Evolutionary conservation across 1,284 basidiomycete species (phyloP).

Genomic region (Caloboletus inedulis): DNA sequence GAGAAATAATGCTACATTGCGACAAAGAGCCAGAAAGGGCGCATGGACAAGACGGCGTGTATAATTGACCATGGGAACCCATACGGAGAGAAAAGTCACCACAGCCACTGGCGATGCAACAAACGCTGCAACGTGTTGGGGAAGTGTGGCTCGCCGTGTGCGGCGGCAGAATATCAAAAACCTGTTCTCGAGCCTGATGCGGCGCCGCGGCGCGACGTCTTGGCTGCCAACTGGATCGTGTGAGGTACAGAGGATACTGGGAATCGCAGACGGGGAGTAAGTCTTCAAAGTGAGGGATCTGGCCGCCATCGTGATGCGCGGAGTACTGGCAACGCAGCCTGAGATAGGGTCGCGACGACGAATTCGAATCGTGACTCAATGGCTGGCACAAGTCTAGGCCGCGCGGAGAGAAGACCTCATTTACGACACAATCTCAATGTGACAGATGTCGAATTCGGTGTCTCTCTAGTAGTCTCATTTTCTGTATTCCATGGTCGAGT

Average conservation of each 20-base stretch:
- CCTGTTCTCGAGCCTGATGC: not conserved
- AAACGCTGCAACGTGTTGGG: not conserved
- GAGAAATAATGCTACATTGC: not conserved
- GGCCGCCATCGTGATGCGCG: not conserved
- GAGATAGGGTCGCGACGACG: not conserved
- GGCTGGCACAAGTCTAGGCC: not conserved
- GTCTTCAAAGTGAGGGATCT: not conserved
- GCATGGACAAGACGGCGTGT: not conserved
- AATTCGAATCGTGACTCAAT: not conserved
- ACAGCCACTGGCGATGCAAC: not conserved
- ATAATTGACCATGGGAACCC: not conserved
- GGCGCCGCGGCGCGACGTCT: not conserved
- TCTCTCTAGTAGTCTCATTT: too few relatives aligned
- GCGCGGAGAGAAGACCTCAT: not conserved
- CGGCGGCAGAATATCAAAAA: not conserved
- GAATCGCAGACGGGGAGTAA: constrained; percentile 1
- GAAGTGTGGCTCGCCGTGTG: not conserved
- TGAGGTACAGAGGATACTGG: not conserved
- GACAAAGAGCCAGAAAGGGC: not conserved
- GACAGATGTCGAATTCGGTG: not conserved
- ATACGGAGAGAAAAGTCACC: not conserved
- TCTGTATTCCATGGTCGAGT: not conserved
- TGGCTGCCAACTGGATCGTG: not conserved
- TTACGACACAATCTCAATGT: not conserved
- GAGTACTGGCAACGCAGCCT: not conserved